Percentiles rank a stretch among this genome's conserved stretches.
These are phyloP conservation scores for Glebionis coronaria DNA, from an alignment of 129 eudicot genomes.

Conservation along the genomic window DNA sequence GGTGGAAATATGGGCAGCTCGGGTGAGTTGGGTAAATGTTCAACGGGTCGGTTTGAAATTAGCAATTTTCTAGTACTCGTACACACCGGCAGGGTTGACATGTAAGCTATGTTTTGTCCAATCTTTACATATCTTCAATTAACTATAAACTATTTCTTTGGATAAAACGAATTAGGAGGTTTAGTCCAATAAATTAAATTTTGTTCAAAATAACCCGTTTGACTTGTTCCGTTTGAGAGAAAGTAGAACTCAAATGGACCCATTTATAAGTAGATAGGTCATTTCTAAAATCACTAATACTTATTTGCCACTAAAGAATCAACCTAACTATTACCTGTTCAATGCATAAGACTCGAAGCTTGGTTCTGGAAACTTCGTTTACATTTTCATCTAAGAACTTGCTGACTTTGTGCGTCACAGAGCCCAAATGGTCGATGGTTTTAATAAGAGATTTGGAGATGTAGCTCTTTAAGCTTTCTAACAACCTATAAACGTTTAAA, in stretches of 20 bases:
- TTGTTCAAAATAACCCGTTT: too few species aligned
- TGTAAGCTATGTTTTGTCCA: too few species aligned
- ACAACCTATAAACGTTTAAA: conserved; percentile 37
- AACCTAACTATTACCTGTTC: conserved; percentile 53
- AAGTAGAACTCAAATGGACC: neutral
- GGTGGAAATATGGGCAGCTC: too few species aligned
- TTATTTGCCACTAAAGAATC: conserved; percentile 9
- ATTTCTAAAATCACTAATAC: neutral
- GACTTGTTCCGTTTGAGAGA: neutral
- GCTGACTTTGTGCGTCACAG: conserved; percentile 60
- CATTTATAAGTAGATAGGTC: neutral
- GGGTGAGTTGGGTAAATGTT: too few species aligned
- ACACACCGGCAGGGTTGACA: too few species aligned
- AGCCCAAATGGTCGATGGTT: conserved; percentile 88
- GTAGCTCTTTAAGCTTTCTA: conserved; percentile 65
- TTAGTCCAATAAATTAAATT: too few species aligned
- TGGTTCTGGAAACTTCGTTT: conserved; percentile 41
- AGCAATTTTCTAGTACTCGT: too few species aligned
- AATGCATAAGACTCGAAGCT: conserved; percentile 46
- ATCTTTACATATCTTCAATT: too few species aligned
- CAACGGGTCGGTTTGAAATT: too few species aligned
- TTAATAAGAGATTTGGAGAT: conserved; percentile 63
- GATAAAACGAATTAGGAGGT: too few species aligned
- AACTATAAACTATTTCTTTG: too few species aligned
- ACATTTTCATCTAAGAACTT: conserved; percentile 53